Base-by-base conservation (phyloP, 2,329 filamentous ascomycete genomes). In the Apiospora hydei region DNA sequence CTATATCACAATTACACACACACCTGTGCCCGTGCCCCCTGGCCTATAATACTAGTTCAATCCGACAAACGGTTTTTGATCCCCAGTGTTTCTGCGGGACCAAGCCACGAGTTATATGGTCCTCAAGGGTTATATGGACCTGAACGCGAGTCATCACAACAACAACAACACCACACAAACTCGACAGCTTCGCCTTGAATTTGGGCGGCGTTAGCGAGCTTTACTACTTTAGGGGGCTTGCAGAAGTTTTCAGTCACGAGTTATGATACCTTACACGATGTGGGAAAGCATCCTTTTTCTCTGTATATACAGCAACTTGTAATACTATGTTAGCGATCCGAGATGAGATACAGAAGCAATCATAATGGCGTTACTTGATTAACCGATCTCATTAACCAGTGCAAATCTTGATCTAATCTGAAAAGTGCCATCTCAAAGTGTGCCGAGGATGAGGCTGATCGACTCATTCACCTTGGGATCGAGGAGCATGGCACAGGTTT, bases 201-300 rank as follows among this genome's bases (percentile, higher is more conserved):
- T 7, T 21, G 30, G 16, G 53, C 53, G 53, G 53, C 34, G 30
- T 61, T 61, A 61, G 53, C 18, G 26, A 38, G 53, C n/a, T 61
- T 38, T 61, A 21, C 49, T 49, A 49, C 46, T 49, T 49, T 24
- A 53, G 57, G 57, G 34, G 30, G 57, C 34, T 64, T 41, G 30
- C 18, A 64, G 57, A 64, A 41, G 57, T 41, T 64, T 64, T 64
- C 57, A 64, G 18, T 64, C 41, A 64, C n/a, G 57, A 64, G 8
- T 64, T 64, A 64, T 64, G 57, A 64, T 64, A 64, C 57, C 57
- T 38, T 64, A 41, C 21, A 13, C 57, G 57, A 64, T 64, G 57
- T 21, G 18, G 30, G 30, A 38, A 64, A 41, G 57, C 57, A 64
- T 38, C 57, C 26, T 18, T n/a, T n/a, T 41, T 64, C 34, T 41